Percentiles rank a stretch among this genome's conserved stretches.
phyloP scores from a whole-genome alignment of 2,329 filamentous ascomycete species.

The Paecilomyces variotii region DNA sequence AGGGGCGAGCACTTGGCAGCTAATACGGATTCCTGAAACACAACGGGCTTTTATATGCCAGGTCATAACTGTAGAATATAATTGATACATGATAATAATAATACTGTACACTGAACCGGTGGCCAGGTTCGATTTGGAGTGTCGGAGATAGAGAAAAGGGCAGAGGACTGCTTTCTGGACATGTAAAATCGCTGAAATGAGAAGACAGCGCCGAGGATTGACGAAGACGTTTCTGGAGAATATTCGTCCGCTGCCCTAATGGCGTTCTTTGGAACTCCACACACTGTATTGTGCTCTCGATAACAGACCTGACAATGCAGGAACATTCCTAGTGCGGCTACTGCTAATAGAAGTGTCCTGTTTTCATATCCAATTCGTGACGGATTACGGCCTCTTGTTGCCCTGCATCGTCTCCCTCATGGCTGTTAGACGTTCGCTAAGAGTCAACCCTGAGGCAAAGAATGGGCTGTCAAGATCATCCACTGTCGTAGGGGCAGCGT shows the following conservation, averaged over 20 bases:
- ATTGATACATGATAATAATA: not conserved
- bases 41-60: not conserved
- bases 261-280: no score
- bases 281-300: no score
- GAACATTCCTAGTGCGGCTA: not conserved
- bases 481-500: slow-evolving; percentile 34
- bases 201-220: not conserved
- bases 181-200: not conserved
- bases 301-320: not conserved
- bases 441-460: slow-evolving; percentile 26
- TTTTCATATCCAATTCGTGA: not conserved
- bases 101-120: not conserved
- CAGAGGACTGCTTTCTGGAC: not conserved
- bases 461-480: slow-evolving; percentile 28
- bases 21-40: not conserved
- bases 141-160: not conserved
- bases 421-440: slow-evolving; percentile 27
- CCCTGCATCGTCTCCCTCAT: slow-evolving; percentile 17
- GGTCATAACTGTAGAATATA: not conserved
- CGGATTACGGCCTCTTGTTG: not conserved
- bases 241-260: not conserved
- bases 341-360: not conserved
- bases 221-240: not conserved
- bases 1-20: no score
- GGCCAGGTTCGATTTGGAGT: not conserved